Conservation (phyloP, 306 rosid species). For the Urtica urens region DNA sequence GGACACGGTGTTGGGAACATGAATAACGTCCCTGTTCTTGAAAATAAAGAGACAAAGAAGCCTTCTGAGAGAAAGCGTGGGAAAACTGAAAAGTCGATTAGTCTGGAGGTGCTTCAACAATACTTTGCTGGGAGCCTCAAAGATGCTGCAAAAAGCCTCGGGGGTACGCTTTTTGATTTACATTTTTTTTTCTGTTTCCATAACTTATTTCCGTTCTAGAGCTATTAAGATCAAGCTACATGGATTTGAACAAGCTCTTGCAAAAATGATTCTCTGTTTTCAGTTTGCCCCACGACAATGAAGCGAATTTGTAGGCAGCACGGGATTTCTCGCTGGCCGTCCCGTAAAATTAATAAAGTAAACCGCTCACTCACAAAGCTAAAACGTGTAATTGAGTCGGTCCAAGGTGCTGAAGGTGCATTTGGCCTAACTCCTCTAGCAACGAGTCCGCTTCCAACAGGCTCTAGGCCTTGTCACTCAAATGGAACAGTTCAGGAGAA, state of each 20-base stretch:
- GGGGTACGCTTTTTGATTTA: constrained; percentile 39
- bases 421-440: constrained; percentile 47
- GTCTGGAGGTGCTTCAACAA: constrained; percentile 69
- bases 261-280: constrained; percentile 14
- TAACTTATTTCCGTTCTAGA: no score
- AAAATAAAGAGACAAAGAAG: constrained; percentile 39
- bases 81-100: constrained; percentile 77
- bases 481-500: constrained; percentile 34
- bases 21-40: constrained; percentile 25
- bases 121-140: constrained; percentile 85
- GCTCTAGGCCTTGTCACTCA: constrained; percentile 32
- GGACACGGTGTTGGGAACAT: constrained; percentile 27
- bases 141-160: constrained; percentile 94
- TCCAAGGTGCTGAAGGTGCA: constrained; percentile 72
- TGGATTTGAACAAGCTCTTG: constrained; percentile 6
- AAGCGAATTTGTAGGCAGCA: constrained; percentile 91
- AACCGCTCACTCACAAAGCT: constrained; percentile 72
- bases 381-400: constrained; percentile 70
- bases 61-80: constrained; percentile 69
- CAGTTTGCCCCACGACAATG: constrained; percentile 97
- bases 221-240: no score
- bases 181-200: no score
- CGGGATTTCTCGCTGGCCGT: constrained; percentile 92
- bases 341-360: constrained; percentile 85
- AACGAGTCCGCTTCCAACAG: constrained; percentile 36